Percentiles rank a stretch among this genome's conserved stretches.
phyloP scores from a whole-genome alignment of 257 asterid genomes.

The Fraxinus cuspidata region DNA sequence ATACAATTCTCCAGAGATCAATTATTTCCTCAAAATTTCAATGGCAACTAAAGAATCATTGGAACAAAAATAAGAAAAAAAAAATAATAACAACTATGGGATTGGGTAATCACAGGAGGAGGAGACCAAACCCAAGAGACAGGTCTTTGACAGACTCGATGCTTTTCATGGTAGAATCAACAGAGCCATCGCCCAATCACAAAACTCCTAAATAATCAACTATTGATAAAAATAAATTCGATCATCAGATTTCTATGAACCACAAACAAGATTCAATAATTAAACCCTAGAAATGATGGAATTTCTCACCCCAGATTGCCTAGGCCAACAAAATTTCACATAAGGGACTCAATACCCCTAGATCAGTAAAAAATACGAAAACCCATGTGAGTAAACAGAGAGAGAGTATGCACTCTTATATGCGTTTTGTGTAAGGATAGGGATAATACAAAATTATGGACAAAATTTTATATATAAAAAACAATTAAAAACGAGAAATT shows the following conservation, averaged over 20 bases:
- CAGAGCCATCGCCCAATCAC: slow-evolving; percentile 68
- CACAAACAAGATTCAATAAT: background rate
- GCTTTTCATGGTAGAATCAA: slow-evolving; percentile 80
- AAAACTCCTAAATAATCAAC: slow-evolving; percentile 39
- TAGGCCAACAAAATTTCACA: slow-evolving; percentile 10
- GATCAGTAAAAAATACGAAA: slow-evolving; percentile 14
- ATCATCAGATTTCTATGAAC: background rate
- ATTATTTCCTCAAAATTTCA: slow-evolving; percentile 4
- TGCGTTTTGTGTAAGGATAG: slow-evolving; percentile 15
- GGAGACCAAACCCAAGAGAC: slow-evolving; percentile 83
- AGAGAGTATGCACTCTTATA: slow-evolving; percentile 30
- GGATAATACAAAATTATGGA: slow-evolving; percentile 46
- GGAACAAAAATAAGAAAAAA: background rate
- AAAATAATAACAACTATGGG: slow-evolving; percentile 27
- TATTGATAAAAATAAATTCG: slow-evolving; percentile 3
- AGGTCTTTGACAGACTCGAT: slow-evolving; percentile 73
- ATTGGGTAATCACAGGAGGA: slow-evolving; percentile 71
- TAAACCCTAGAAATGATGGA: slow-evolving; percentile 17
- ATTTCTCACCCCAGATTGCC: slow-evolving; percentile 24
- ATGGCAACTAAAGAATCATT: background rate
- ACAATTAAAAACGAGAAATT: background rate
- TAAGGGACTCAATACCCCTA: slow-evolving; percentile 19
- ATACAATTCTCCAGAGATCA: background rate
- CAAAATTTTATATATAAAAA: slow-evolving; percentile 27
- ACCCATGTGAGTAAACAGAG: slow-evolving; percentile 14